Conservation (phyloP, 441 rosid species). For the Metrosideros polymorpha region DNA sequence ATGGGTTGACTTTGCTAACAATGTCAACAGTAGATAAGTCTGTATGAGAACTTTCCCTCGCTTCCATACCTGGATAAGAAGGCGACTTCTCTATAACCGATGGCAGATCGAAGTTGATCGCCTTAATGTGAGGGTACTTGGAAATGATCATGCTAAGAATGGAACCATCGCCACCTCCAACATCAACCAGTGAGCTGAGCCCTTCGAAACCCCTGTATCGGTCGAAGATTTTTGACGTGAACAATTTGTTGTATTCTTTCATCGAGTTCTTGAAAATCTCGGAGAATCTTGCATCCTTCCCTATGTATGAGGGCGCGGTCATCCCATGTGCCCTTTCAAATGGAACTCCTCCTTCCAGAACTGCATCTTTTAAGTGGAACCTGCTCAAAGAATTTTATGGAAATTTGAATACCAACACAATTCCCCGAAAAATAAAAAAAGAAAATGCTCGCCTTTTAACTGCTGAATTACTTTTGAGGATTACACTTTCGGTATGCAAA, state of each 20-base stretch:
- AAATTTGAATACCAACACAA: background rate
- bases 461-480: background rate
- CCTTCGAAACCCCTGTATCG: conserved; percentile 34
- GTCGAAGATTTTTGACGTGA: conserved; percentile 22
- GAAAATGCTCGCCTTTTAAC: background rate
- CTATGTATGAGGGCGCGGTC: background rate
- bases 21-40: background rate
- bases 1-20: background rate
- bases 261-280: conserved; percentile 24
- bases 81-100: conserved; percentile 18
- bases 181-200: conserved; percentile 32
- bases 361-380: conserved; percentile 36
- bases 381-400: background rate
- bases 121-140: conserved; percentile 31
- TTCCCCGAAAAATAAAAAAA: background rate
- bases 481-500: background rate
- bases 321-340: conserved; percentile 31
- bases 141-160: conserved; percentile 33
- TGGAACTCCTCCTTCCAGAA: conserved; percentile 29
- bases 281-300: conserved; percentile 18
- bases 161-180: conserved; percentile 49
- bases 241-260: conserved; percentile 24
- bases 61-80: conserved; percentile 18
- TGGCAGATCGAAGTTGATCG: conserved; percentile 41
- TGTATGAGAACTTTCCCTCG: background rate